These are phyloP conservation scores for Teratosphaeria zuluensis DNA, from an alignment of 2,329 filamentous ascomycete genomes.

Conservation along the genomic window DNA sequence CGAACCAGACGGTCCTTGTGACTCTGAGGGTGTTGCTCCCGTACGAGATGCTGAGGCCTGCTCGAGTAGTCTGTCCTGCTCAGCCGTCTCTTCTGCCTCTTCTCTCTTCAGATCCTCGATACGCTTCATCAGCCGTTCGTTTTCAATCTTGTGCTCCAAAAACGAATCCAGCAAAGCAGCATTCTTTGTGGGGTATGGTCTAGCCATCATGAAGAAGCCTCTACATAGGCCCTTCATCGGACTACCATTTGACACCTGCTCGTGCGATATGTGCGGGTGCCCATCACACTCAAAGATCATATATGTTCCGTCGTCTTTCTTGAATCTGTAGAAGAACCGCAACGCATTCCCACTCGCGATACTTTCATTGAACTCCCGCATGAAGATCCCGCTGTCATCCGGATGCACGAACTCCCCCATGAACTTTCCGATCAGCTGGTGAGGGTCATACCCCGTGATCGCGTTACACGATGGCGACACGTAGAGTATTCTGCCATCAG, in stretches of 20 bases:
- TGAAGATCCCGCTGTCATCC: constrained; percentile 74
- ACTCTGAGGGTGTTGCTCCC: constrained; percentile 15
- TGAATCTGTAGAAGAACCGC: constrained; percentile 78
- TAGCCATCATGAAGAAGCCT: constrained; percentile 87
- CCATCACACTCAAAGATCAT: constrained; percentile 85
- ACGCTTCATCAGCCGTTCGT: constrained; percentile 72
- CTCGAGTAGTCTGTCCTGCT: constrained; percentile 49
- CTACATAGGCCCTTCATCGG: constrained; percentile 57
- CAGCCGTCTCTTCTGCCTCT: constrained; percentile 69
- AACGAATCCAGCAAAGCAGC: constrained; percentile 81
- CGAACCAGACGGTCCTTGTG: constrained; percentile 9
- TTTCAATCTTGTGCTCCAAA: constrained; percentile 93
- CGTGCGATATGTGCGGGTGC: constrained; percentile 74
- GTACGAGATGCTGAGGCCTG: constrained; percentile 17
- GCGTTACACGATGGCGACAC: constrained; percentile 67
- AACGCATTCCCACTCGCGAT: constrained; percentile 72
- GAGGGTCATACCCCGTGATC: constrained; percentile 64
- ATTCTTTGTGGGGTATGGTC: constrained; percentile 83
- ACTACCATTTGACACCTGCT: constrained; percentile 24
- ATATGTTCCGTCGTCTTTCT: constrained; percentile 62
- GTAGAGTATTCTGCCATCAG: constrained; percentile 74
- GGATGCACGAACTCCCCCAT: constrained; percentile 76
- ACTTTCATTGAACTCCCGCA: constrained; percentile 79
- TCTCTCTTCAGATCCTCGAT: constrained; percentile 79
- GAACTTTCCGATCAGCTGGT: constrained; percentile 64